phyloP scores from a whole-genome alignment of 192 early-diverging fungal genomes.

The Lunasporangiospora selenospora region DNA sequence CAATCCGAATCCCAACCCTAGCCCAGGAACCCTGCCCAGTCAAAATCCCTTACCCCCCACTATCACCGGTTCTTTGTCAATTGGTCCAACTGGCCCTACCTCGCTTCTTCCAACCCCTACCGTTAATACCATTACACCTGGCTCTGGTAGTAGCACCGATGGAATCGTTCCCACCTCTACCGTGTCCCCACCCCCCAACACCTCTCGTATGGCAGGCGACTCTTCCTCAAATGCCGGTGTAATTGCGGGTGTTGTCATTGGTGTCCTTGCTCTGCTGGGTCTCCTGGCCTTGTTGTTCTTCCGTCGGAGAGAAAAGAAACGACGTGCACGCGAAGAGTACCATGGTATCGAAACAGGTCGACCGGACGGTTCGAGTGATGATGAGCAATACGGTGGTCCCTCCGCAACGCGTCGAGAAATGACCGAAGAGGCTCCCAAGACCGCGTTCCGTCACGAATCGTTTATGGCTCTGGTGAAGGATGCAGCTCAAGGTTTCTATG shows the following conservation, averaged over 20 bases:
- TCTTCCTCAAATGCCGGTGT: neutral
- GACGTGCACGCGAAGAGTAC: neutral
- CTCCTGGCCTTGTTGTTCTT: neutral
- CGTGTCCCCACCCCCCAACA: neutral
- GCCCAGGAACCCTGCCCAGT: no score
- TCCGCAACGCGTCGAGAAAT: no score
- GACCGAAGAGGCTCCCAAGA: neutral
- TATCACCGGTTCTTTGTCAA: neutral
- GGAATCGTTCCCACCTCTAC: no score
- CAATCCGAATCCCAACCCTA: no score
- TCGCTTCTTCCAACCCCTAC: neutral
- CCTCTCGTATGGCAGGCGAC: neutral
- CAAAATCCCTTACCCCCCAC: neutral
- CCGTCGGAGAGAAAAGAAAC: neutral
- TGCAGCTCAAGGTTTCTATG: constrained; percentile 9
- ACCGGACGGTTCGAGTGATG: no score
- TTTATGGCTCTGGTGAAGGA: constrained; percentile 15
- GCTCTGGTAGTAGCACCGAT: neutral
- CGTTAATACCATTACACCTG: neutral
- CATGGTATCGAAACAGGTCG: no score
- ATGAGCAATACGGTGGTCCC: no score
- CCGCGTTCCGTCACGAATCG: constrained; percentile 5
- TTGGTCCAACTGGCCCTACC: neutral
- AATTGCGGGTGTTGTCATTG: neutral
- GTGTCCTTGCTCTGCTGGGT: constrained; percentile 1